These are phyloP conservation scores for Tetrapisispora phaffii DNA, from an alignment of 805 yeast species.

Conservation along the genomic window DNA sequence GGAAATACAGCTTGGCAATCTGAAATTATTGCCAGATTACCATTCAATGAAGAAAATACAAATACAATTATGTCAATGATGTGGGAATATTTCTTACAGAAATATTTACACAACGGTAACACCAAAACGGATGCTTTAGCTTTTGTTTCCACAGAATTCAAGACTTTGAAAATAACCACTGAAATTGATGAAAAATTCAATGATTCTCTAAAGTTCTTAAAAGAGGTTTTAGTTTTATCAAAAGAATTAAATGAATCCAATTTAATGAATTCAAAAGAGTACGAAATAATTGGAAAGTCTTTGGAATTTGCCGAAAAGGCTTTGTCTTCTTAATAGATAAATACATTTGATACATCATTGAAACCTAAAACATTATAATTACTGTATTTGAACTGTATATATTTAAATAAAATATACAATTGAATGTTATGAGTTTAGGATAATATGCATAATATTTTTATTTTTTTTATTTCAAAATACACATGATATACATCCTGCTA, in stretches of 20 bases:
- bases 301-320: constrained; percentile 16
- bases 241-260: constrained; percentile 12
- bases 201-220: constrained; percentile 14
- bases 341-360: neutral
- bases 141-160: constrained; percentile 22
- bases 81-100: constrained; percentile 29
- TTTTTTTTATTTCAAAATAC: neutral
- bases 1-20: constrained; percentile 46
- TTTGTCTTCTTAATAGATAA: constrained; percentile 1
- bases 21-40: constrained; percentile 43
- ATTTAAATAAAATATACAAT: neutral
- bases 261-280: constrained; percentile 18
- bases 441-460: neutral
- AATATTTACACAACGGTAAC: constrained; percentile 28
- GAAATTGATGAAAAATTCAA: constrained; percentile 23
- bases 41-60: constrained; percentile 49
- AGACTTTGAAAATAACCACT: constrained; percentile 22
- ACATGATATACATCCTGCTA: neutral
- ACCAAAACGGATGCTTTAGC: constrained; percentile 25
- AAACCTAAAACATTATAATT: neutral
- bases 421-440: neutral
- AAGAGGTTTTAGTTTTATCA: constrained; percentile 13
- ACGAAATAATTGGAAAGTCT: constrained; percentile 16
- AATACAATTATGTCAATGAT: constrained; percentile 48
- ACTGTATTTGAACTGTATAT: neutral